phyloP scores from a whole-genome alignment of 495 filamentous ascomycete species.

The Coniosporium apollinis region DNA sequence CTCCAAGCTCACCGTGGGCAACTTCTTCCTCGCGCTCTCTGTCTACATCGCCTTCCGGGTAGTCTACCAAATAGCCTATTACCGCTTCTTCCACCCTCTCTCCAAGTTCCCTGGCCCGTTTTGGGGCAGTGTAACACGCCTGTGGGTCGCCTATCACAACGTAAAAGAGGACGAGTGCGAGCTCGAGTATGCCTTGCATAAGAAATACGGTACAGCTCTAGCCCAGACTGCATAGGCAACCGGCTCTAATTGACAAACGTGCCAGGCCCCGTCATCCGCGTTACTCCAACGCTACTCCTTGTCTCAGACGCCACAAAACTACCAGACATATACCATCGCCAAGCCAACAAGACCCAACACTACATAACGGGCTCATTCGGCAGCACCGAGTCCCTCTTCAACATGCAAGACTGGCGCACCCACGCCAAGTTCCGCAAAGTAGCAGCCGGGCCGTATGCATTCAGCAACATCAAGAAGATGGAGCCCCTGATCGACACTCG shows the following conservation, averaged over 20 bases:
- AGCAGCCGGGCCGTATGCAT: constrained; percentile 26
- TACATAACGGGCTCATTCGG: no score
- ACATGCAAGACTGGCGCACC: constrained; percentile 31
- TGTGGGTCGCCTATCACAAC: constrained; percentile 35
- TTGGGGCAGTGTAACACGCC: constrained; percentile 32
- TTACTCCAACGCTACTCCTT: constrained; percentile 22
- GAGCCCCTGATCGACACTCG: constrained; percentile 32
- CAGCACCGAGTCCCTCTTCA: constrained; percentile 31
- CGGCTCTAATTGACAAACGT: no score
- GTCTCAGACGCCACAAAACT: constrained; percentile 21
- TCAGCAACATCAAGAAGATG: constrained; percentile 31
- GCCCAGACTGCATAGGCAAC: no score
- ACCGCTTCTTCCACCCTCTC: constrained; percentile 36
- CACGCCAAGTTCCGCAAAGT: constrained; percentile 31
- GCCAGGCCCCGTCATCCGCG: constrained; percentile 14
- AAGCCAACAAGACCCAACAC: constrained; percentile 40
- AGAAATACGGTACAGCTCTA: constrained; percentile 35
- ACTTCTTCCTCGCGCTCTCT: constrained; percentile 5
- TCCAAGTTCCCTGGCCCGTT: constrained; percentile 36
- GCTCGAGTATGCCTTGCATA: constrained; percentile 24
- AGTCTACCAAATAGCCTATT: constrained; percentile 23
- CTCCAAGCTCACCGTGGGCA: constrained; percentile 4
- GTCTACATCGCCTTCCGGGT: constrained; percentile 6
- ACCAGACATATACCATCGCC: constrained; percentile 34
- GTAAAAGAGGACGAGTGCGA: constrained; percentile 27